phyloP scores from a whole-genome alignment of 139 green algal genomes.

The Tetradesmus lagerheimii region DNA sequence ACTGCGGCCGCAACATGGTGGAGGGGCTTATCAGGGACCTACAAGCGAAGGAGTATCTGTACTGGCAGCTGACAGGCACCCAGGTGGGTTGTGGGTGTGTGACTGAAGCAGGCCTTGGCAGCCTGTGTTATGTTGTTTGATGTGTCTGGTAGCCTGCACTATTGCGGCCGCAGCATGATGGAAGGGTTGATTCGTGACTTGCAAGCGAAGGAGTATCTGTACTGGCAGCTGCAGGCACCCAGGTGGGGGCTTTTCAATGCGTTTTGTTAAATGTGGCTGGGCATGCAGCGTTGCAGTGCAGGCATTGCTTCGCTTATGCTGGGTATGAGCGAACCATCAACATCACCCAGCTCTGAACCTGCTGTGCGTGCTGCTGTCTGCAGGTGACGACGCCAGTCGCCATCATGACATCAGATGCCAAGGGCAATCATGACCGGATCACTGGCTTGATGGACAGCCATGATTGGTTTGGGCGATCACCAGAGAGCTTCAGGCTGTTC shows the following conservation, averaged over 20 bases:
- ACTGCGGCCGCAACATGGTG: slow-evolving; percentile 93
- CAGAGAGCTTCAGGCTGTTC: slow-evolving; percentile 85
- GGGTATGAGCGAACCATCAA: too few relatives aligned
- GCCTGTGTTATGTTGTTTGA: too few relatives aligned
- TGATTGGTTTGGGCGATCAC: slow-evolving; percentile 88
- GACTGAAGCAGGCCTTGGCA: too few relatives aligned
- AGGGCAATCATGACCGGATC: slow-evolving; percentile 94
- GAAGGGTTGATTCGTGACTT: slow-evolving; percentile 94
- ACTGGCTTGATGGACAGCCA: slow-evolving; percentile 66
- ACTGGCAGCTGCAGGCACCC: slow-evolving; percentile 88
- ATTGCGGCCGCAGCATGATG: slow-evolving; percentile 93
- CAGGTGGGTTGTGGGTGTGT: slow-evolving; percentile 62
- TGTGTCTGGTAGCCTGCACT: slow-evolving; percentile 93
- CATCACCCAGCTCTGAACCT: background rate
- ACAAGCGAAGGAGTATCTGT: slow-evolving; percentile 95
- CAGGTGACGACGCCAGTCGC: slow-evolving; percentile 91
- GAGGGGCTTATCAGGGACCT: slow-evolving; percentile 95
- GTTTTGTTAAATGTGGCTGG: too few relatives aligned
- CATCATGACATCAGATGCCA: slow-evolving; percentile 98
- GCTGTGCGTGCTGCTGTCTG: background rate
- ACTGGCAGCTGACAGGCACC: slow-evolving; percentile 89
- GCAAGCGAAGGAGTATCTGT: slow-evolving; percentile 95
- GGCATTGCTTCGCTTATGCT: too few relatives aligned
- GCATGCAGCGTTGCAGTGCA: slow-evolving; percentile 94
- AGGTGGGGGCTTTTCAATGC: too few relatives aligned